Evolutionary conservation across 345 rosid genomes (phyloP).

Genomic region (Rhodamnia rubescens): DNA sequence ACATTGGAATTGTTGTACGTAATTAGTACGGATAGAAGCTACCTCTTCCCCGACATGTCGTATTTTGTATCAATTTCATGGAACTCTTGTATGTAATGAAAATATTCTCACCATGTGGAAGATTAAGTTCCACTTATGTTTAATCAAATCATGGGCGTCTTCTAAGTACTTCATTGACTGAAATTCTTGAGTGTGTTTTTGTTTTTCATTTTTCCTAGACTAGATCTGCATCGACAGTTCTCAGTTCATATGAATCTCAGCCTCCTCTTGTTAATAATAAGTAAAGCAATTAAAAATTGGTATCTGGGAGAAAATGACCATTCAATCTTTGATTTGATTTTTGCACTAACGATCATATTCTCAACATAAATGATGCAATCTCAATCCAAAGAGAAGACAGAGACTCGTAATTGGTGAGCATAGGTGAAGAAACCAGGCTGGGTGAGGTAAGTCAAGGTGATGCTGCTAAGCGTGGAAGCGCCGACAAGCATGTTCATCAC

Average conservation of each 20-base stretch:
- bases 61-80: not conserved
- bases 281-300: not conserved
- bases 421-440: constrained; percentile 86
- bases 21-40: not conserved
- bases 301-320: not conserved
- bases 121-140: not conserved
- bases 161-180: not conserved
- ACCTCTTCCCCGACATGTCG: not conserved
- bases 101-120: not conserved
- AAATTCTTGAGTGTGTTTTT: not conserved
- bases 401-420: constrained; percentile 38
- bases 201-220: not conserved
- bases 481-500: constrained; percentile 89
- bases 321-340: not conserved
- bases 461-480: constrained; percentile 72
- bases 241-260: not conserved
- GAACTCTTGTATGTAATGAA: not conserved
- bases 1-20: not conserved
- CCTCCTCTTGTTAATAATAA: not conserved
- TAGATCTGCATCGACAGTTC: not conserved
- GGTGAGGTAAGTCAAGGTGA: constrained; percentile 63
- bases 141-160: not conserved
- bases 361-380: not conserved
- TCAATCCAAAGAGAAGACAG: not conserved
- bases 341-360: not conserved